Conservation (phyloP, 192 early-diverging fungal species). For the Rhizophagus sp. region DNA sequence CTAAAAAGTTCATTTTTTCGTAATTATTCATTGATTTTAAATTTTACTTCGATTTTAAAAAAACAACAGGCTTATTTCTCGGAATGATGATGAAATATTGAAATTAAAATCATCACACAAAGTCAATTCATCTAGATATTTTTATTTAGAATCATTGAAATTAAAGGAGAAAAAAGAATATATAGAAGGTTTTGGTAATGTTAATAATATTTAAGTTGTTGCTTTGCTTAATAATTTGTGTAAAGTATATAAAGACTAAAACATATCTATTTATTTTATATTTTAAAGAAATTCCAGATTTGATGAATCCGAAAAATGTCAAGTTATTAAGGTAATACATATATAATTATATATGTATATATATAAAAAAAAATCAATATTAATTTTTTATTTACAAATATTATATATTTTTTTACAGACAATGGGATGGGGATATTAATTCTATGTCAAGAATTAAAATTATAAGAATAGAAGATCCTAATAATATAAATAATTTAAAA, state of each 20-base stretch:
- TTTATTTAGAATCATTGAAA: slow-evolving; percentile 44
- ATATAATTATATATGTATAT: too few species aligned
- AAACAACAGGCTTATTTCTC: slow-evolving; percentile 42
- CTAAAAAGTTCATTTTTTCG: not conserved
- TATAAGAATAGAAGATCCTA: slow-evolving; percentile 39
- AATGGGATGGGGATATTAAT: slow-evolving; percentile 61
- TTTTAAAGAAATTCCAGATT: slow-evolving; percentile 53
- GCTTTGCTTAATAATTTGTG: too few species aligned
- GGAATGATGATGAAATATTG: slow-evolving; percentile 51
- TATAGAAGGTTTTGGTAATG: slow-evolving; percentile 54
- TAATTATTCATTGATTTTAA: too few species aligned
- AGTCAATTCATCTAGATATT: slow-evolving; percentile 49
- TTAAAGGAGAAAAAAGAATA: slow-evolving; percentile 52
- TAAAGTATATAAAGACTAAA: slow-evolving; percentile 14
- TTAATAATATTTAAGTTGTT: not conserved
- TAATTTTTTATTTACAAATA: not conserved
- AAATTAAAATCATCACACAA: slow-evolving; percentile 36
- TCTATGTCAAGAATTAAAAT: slow-evolving; percentile 48
- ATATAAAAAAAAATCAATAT: too few species aligned
- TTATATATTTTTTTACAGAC: slow-evolving; percentile 25
- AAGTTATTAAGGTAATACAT: slow-evolving; percentile 34
- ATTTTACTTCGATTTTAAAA: not conserved
- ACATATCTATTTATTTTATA: not conserved
- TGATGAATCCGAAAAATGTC: slow-evolving; percentile 54
- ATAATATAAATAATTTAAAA: slow-evolving; percentile 2